These are phyloP conservation scores for Schrenkiella parvula DNA, from an alignment of 345 rosid species.

Conservation along the genomic window DNA sequence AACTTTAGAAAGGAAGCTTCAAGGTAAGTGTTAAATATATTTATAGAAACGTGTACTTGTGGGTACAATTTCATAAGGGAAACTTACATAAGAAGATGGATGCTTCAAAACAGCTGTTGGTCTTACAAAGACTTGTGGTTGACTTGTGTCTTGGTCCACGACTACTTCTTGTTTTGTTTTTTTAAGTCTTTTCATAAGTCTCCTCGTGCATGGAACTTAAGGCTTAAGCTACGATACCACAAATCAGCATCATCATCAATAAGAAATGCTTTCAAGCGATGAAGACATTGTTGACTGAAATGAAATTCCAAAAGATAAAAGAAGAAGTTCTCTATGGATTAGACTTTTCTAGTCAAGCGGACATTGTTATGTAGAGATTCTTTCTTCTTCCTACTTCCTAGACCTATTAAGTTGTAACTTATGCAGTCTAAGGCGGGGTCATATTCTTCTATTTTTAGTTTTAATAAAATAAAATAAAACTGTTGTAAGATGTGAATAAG, in stretches of 20 bases:
- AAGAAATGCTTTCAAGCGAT: background rate
- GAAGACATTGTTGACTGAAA: background rate
- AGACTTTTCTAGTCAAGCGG: conserved; percentile 15
- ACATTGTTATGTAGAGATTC: background rate
- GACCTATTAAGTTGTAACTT: background rate
- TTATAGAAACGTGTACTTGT: background rate
- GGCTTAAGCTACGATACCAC: conserved; percentile 15
- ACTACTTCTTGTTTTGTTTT: background rate
- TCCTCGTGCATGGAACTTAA: conserved; percentile 6
- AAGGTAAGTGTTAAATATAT: background rate
- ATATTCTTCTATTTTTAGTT: background rate
- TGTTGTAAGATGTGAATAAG: background rate
- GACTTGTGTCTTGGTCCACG: conserved; percentile 35
- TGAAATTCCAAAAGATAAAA: background rate
- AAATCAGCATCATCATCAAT: background rate
- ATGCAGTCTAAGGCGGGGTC: background rate
- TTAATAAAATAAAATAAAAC: too few species aligned
- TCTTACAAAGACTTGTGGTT: conserved; percentile 25
- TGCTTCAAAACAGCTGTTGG: background rate
- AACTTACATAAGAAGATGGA: conserved; percentile 29
- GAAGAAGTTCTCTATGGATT: background rate
- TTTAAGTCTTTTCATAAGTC: conserved; percentile 5
- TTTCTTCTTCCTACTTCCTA: background rate
- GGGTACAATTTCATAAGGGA: background rate
- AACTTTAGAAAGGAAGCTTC: conserved; percentile 15